Base-by-base conservation (phyloP, 129 eudicot genomes). In the Deinandra increscens region DNA sequence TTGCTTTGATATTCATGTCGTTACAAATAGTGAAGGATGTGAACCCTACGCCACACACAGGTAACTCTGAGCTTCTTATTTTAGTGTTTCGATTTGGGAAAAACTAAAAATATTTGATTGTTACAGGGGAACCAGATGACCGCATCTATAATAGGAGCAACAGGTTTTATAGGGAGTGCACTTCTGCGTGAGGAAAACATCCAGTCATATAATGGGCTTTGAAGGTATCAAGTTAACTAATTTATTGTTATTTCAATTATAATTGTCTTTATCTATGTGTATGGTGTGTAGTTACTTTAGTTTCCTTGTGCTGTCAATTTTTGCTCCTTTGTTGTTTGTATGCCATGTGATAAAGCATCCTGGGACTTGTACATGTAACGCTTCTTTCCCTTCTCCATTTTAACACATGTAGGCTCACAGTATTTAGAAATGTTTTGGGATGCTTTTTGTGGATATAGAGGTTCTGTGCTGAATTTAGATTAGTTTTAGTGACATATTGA, bases 191-290 rank as follows among this genome's bases (percentile, higher is more conserved):
- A 89, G 89, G 99, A 94, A 69, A 87, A 85, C 56, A 33, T 82
- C 80, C 85, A 81, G 79, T 94, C 99, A 1, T 94, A 79, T 87
- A 89, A 44, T 94, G 99, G 99, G 99, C 99, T 26, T 58, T 89
- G 78, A 94, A 94, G 97, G 99, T 94, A 89, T 50, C 31, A 54
- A 8, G 9, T 68, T 7, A 67, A 78, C 29, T 33, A 23, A 41
- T 66, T 12, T 19, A 8, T n/a, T 55, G 6, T 38, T 68, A 11
- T 56, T 26, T 56, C 6, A 31, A 37, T 65, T 26, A 61, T 43
- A 51, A 2, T 33, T 64, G 18, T 20, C 48, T 7, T 55, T 23
- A n/a, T n/a, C 20, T 22, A 9, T 54, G 60, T 63, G 50, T 73
- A 36, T 36, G 53, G 49, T 20, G n/a, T 51, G 44, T 43, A 74